A percentile compares a stretch with the other conserved stretches of the same genome.
Conservation (phyloP, 495 filamentous ascomycete genomes). For the Ramalina intermedia region DNA sequence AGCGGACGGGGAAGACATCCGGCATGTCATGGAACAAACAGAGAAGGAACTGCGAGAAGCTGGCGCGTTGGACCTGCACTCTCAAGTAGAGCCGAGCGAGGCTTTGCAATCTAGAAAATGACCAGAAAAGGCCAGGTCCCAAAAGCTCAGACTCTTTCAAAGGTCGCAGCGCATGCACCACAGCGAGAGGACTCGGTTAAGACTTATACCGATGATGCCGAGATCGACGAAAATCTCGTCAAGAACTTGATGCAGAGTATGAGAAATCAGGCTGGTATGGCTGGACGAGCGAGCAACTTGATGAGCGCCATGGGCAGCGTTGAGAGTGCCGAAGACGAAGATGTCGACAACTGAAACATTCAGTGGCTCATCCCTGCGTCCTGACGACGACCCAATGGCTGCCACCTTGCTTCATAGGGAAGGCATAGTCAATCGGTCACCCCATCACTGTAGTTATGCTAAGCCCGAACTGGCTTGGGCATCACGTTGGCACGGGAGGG, state of each 20-base stretch:
- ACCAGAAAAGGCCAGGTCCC: slow-evolving; percentile 1
- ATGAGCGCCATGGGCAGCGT: slow-evolving; percentile 68
- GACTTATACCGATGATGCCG: slow-evolving; percentile 31
- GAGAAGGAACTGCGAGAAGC: slow-evolving; percentile 66
- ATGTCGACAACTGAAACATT: slow-evolving; percentile 20
- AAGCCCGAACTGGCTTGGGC: too few species aligned
- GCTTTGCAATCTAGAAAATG: too few species aligned
- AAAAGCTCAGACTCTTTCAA: too few species aligned
- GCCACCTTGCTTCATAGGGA: too few species aligned
- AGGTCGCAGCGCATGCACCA: too few species aligned
- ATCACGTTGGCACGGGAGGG: too few species aligned
- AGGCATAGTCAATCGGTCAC: too few species aligned
- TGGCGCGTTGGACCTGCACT: slow-evolving; percentile 50
- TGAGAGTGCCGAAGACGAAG: slow-evolving; percentile 46
- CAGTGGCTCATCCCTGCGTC: too few species aligned
- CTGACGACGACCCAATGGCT: too few species aligned
- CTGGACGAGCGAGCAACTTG: slow-evolving; percentile 76
- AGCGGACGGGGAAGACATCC: slow-evolving; percentile 56
- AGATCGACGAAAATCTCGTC: slow-evolving; percentile 75
- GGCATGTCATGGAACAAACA: slow-evolving; percentile 59
- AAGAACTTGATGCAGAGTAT: slow-evolving; percentile 88
- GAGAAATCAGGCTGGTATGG: slow-evolving; percentile 69
- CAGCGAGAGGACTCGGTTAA: too few species aligned
- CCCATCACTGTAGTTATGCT: too few species aligned
- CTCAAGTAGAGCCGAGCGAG: too few species aligned